Base-by-base conservation (phyloP, 2,329 filamentous ascomycete genomes). In the Fusarium sterilihyphosum region DNA sequence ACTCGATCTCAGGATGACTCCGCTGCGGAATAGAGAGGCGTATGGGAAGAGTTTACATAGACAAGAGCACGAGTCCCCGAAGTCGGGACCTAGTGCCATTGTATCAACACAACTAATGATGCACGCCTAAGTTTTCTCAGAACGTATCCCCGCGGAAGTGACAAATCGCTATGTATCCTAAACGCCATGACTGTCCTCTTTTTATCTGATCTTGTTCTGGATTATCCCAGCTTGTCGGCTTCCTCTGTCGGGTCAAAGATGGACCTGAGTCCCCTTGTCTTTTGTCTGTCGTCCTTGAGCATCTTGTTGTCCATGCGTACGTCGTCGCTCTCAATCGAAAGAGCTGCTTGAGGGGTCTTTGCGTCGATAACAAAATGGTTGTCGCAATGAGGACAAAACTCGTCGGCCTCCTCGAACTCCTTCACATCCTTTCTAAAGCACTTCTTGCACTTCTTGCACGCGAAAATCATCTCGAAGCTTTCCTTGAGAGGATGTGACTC, bases 391-490 rank as follows among this genome's bases (percentile, higher is more conserved):
- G 96, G 97, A 87, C 96, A 99, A 88, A 97, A 99, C 83, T 99
- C 97, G 85, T 99, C 96, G 82, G 94, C 92, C 78, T 99, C 96
- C 78, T 99, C 96, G 79, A 98, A 98, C 82, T 98, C 94, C 74
- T 90, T 86, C 52, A 93, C 93, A 79, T 99, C 94, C 82, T 98
- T 99, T 77, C 96, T 93, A 87, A 99, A 99, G 84, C 92, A 95
- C 85, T 99, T 99, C 78, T 93, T 95, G 91, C 96, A 99, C 86
- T 99, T 99, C 80, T 99, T 99, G 90, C 96, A 99, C 60, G 94
- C 94, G 80, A 99, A 98, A 43, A 87, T 90, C 94, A 99, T 97
- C 81, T 99, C 96, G 78, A 92, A 88, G 74, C 87, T 88, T 84
- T 97, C 93, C 61, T 90, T 85, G 29, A 99, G 91, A 43, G 89